phyloP scores from a whole-genome alignment of 2,329 filamentous ascomycete genomes.

The Pseudophaeomoniella oleicola region DNA sequence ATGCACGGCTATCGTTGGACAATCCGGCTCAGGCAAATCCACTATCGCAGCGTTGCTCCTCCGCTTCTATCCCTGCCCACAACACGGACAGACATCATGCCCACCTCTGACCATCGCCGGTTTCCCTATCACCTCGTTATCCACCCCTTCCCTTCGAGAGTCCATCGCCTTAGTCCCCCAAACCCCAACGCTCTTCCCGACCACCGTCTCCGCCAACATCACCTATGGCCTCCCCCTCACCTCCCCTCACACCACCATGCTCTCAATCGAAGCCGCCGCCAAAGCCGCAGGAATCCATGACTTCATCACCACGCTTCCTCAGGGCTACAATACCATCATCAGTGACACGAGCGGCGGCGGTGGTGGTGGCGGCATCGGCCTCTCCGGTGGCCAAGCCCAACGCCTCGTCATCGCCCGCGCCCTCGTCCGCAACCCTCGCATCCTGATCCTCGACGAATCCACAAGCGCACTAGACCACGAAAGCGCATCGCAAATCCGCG shows the following conservation, averaged over 20 bases:
- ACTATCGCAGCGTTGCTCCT: slow-evolving; percentile 65
- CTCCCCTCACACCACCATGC: slow-evolving; percentile 33
- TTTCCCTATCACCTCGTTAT: slow-evolving; percentile 41
- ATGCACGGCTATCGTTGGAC: slow-evolving; percentile 65
- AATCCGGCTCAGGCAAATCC: slow-evolving; percentile 82
- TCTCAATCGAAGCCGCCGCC: slow-evolving; percentile 38
- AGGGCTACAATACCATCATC: slow-evolving; percentile 57
- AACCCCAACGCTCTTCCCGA: slow-evolving; percentile 44
- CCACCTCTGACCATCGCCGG: slow-evolving; percentile 41
- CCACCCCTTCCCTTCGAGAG: slow-evolving; percentile 46
- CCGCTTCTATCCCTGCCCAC: slow-evolving; percentile 44
- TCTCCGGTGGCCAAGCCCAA: slow-evolving; percentile 76
- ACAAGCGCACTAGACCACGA: slow-evolving; percentile 66
- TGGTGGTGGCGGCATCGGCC: slow-evolving; percentile 42
- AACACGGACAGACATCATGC: slow-evolving; percentile 9
- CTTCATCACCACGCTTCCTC: slow-evolving; percentile 58
- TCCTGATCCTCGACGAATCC: slow-evolving; percentile 76
- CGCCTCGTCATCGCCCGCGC: slow-evolving; percentile 69
- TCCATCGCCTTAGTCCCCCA: slow-evolving; percentile 48
- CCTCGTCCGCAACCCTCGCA: slow-evolving; percentile 51
- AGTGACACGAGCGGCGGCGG: slow-evolving; percentile 30
- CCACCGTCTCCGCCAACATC: slow-evolving; percentile 40
- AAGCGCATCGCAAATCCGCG: slow-evolving; percentile 48
- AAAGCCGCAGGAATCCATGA: slow-evolving; percentile 52
- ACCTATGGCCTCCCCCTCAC: slow-evolving; percentile 53